Conservation (phyloP, 2,329 filamentous ascomycete species). For the Cercospora canescens region DNA sequence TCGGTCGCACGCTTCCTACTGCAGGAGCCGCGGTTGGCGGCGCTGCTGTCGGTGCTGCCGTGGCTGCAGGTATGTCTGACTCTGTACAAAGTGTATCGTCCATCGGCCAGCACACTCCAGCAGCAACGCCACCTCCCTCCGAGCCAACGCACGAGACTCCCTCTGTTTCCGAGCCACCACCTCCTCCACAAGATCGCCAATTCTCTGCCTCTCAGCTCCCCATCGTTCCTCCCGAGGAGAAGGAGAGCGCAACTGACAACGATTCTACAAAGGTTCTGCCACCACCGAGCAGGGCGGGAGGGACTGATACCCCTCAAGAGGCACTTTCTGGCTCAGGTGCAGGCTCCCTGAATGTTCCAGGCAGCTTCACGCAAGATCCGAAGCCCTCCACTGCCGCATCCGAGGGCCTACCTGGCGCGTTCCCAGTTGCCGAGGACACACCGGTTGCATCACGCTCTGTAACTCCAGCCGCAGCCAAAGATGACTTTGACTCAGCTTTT, state of each 20-base stretch:
- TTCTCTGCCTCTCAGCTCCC: conserved; percentile 76
- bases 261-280: conserved; percentile 57
- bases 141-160: conserved; percentile 54
- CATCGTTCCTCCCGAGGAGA: conserved; percentile 60
- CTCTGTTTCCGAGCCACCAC: conserved; percentile 59
- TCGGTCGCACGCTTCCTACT: conserved; percentile 23
- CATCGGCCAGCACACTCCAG: conserved; percentile 54
- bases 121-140: conserved; percentile 61
- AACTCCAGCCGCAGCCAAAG: conserved; percentile 42
- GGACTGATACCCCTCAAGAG: conserved; percentile 29
- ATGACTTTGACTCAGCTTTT: conserved; percentile 84
- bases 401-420: conserved; percentile 50
- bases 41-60: conserved; percentile 9
- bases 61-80: conserved; percentile 28
- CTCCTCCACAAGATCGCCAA: conserved; percentile 72
- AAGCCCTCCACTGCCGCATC: conserved; percentile 19
- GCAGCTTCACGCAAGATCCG: conserved; percentile 22
- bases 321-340: conserved; percentile 5
- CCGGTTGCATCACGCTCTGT: conserved; percentile 49
- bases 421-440: conserved; percentile 48
- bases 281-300: conserved; percentile 35
- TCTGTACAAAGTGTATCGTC: conserved; percentile 32
- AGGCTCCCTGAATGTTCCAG: conserved; percentile 6
- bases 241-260: conserved; percentile 36
- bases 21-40: conserved; percentile 12